phyloP scores from a whole-genome alignment of 2,329 filamentous ascomycete species.

The Pseudogymnoascus sp. region DNA sequence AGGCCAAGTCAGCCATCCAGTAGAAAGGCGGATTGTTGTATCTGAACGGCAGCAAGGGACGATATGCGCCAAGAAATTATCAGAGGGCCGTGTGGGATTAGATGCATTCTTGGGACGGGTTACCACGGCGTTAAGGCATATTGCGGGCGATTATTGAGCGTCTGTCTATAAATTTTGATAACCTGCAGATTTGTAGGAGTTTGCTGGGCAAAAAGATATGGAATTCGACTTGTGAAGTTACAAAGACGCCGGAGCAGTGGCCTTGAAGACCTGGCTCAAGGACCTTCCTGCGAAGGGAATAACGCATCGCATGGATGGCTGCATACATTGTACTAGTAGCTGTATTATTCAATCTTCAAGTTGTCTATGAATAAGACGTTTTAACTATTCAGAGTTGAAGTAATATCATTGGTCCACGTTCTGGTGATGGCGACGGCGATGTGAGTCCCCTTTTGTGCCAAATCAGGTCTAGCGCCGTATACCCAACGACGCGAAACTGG shows the following conservation, averaged over 20 bases:
- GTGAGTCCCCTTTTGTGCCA: conserved; percentile 1
- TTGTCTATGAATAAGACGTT: not conserved
- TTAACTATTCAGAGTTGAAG: not conserved
- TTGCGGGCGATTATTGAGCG: not conserved
- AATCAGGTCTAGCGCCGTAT: not conserved
- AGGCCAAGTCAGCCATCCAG: conserved; percentile 13
- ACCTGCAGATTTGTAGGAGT: not conserved
- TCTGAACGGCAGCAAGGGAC: not conserved
- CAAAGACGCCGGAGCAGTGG: not conserved
- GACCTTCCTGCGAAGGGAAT: not conserved
- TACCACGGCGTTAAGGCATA: conserved; percentile 5
- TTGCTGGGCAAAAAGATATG: not conserved
- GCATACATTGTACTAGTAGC: conserved; percentile 3
- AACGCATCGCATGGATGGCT: not conserved
- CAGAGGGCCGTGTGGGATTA: not conserved
- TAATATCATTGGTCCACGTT: not conserved
- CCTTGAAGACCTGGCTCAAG: not conserved
- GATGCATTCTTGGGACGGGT: not conserved
- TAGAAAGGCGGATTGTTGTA: not conserved
- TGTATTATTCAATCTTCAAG: conserved; percentile 4
- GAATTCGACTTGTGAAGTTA: not conserved
- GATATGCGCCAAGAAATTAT: not conserved
- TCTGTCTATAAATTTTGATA: not conserved
- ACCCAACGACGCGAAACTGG: conserved; percentile 5
- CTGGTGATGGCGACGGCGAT: not conserved